A percentile compares a stretch with the other conserved stretches of the same genome.
Evolutionary conservation across 2,329 filamentous ascomycete genomes (phyloP).

Genomic region (Pseudopyricularia javanii): DNA sequence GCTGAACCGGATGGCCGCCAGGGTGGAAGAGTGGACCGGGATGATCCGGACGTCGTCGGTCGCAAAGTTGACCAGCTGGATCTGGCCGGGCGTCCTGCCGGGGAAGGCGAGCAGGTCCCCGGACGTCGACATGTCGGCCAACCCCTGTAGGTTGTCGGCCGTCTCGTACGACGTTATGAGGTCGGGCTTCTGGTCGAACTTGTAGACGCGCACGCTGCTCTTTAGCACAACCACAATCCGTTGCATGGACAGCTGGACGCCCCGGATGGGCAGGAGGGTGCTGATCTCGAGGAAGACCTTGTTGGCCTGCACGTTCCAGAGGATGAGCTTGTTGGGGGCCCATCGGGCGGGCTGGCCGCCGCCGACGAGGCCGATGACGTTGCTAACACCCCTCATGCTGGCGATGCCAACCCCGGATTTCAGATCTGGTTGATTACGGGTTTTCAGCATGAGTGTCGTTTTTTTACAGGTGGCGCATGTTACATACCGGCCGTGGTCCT

Average conservation of each 20-base stretch:
- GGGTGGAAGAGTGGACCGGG: slow-evolving; percentile 69
- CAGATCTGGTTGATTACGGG: neutral
- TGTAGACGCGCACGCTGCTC: slow-evolving; percentile 72
- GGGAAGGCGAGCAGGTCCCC: slow-evolving; percentile 69
- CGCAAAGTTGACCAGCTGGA: slow-evolving; percentile 71
- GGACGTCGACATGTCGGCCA: slow-evolving; percentile 60
- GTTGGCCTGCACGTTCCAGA: slow-evolving; percentile 82
- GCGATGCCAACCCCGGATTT: slow-evolving; percentile 56
- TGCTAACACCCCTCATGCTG: slow-evolving; percentile 39
- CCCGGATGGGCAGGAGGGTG: slow-evolving; percentile 67
- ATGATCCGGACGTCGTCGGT: slow-evolving; percentile 85
- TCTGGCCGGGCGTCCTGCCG: slow-evolving; percentile 75
- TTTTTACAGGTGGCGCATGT: neutral
- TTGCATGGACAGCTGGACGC: slow-evolving; percentile 63
- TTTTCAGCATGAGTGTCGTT: no score
- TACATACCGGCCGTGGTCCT: slow-evolving; percentile 36
- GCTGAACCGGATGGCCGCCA: slow-evolving; percentile 71
- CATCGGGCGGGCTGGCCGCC: slow-evolving; percentile 79
- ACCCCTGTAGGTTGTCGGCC: slow-evolving; percentile 66
- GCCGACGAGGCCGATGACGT: slow-evolving; percentile 62
- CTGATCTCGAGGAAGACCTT: slow-evolving; percentile 66
- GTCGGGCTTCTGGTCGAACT: slow-evolving; percentile 59
- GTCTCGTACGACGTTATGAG: slow-evolving; percentile 73
- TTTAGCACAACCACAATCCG: slow-evolving; percentile 72
- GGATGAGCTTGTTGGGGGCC: slow-evolving; percentile 76